phyloP scores from a whole-genome alignment of 805 yeast species.

The Candida piceae region DNA sequence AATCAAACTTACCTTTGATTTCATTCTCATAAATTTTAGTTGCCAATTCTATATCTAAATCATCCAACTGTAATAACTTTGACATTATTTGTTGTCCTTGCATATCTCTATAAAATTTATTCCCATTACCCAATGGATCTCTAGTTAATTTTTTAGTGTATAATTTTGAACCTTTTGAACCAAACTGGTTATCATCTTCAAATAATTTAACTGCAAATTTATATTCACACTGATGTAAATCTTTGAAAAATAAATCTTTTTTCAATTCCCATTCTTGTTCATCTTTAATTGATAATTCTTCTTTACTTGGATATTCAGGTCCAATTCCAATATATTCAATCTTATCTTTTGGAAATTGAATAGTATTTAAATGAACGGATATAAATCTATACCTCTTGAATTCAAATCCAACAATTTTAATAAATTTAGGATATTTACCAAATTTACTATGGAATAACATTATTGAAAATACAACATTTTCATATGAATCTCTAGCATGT shows the following conservation, averaged over 20 bases:
- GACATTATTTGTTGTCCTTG: conserved; percentile 12
- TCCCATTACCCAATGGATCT: conserved; percentile 44
- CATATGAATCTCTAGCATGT: conserved; percentile 75
- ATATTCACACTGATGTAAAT: conserved; percentile 44
- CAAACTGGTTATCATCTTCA: conserved; percentile 49
- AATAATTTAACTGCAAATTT: conserved; percentile 52
- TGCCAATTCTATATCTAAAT: conserved; percentile 25
- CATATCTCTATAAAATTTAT: conserved; percentile 4
- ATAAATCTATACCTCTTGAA: conserved; percentile 63
- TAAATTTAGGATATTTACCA: conserved; percentile 41
- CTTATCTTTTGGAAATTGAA: conserved; percentile 34
- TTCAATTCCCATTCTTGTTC: conserved; percentile 18
- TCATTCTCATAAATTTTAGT: conserved; percentile 14
- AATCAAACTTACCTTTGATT: conserved; percentile 16
- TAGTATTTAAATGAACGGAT: conserved; percentile 47
- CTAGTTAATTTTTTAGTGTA: conserved; percentile 44
- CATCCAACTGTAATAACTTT: conserved; percentile 24
- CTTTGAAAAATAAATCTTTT: conserved; percentile 37
- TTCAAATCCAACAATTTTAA: conserved; percentile 68
- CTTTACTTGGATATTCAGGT: conserved; percentile 40
- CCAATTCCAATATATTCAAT: conserved; percentile 52
- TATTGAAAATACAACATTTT: conserved; percentile 62
- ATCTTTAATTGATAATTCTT: conserved; percentile 2
- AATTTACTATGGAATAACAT: conserved; percentile 45
- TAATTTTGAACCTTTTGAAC: conserved; percentile 38